Evolutionary conservation across 202 grass and related monocot genomes (phyloP), one percentile per base, ranked within the genome.

Genomic region (Cymbopogon flexuosus): DNA sequence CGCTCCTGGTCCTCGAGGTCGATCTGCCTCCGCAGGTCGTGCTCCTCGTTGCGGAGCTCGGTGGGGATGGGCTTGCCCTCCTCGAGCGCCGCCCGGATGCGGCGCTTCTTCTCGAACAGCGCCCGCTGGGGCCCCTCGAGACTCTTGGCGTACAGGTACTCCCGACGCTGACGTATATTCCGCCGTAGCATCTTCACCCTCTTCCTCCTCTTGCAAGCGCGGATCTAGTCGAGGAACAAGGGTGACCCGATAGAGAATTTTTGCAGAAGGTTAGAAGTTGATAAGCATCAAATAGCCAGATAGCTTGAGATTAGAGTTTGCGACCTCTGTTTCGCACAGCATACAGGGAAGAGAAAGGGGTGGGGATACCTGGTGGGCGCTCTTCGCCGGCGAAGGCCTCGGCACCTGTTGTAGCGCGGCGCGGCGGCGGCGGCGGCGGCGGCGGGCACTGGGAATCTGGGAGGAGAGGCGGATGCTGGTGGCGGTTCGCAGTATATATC

Each of bases 21-120:
- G 47, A 99, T 93, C 83, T 96, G 90, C 37, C 80, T 78, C 52
- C 96, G 92, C 60, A 96, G 92, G 24, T 76, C 51, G 9, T 72
- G 66, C 83, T 99, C 96, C 79, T 96, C 96, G 69, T 96, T 96
- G 78, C 89, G 87, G 63, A 99, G 90, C 88, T 99, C 92, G 71
- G 90, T 90, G 74, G 96, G 93, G 66, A 99, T 96, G 42, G 93
- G 89, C 81, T 90, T 99, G n/a, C 96, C 96, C 78, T 99, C 96
- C 62, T 96, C 87, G 22, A 99, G 88, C 45, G 96, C 96, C 85
- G 95, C 83, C 18, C 90, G 88, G 65, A 93, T 79, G 83, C 81
- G 93, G 29, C 92, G 90, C 92, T 99, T 99, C 86, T 95, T 99
- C 90, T 99, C 93, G 76, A 86, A 91, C 62, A 83, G 84, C 79